A percentile compares a stretch with the other conserved stretches of the same genome.
Evolutionary conservation across 1,139 yeast species (phyloP).

Genomic region (Candida mesenterica): DNA sequence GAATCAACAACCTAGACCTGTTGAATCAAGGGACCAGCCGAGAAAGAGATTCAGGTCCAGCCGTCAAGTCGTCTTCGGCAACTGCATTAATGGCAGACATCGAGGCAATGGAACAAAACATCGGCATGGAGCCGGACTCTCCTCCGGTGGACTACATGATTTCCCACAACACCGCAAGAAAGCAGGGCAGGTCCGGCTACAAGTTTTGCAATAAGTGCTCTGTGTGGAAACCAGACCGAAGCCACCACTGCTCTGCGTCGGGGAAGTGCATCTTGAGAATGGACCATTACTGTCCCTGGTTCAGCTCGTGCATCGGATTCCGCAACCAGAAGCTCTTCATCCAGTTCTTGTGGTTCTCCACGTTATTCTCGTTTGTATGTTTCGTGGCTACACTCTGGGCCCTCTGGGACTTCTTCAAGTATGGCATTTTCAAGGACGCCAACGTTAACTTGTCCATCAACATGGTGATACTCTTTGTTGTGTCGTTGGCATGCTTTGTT

Average conservation of each 20-base stretch:
- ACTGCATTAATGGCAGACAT: slow-evolving; percentile 4
- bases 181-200: slow-evolving; percentile 24
- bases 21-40: slow-evolving; percentile 6
- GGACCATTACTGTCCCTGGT: slow-evolving; percentile 99
- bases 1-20: slow-evolving; percentile 11
- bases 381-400: slow-evolving; percentile 5
- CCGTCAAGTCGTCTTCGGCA: too few species aligned
- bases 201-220: slow-evolving; percentile 71
- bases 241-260: slow-evolving; percentile 84
- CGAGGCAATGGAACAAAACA: not conserved
- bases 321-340: slow-evolving; percentile 75
- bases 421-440: slow-evolving; percentile 34
- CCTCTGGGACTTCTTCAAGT: slow-evolving; percentile 46
- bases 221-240: slow-evolving; percentile 91
- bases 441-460: slow-evolving; percentile 52
- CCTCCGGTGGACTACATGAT: slow-evolving; percentile 34
- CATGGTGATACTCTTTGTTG: slow-evolving; percentile 56
- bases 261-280: slow-evolving; percentile 67
- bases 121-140: slow-evolving; percentile 16
- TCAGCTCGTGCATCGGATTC: slow-evolving; percentile 83
- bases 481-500: slow-evolving; percentile 62
- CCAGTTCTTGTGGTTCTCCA: slow-evolving; percentile 65
- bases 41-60: too few species aligned
- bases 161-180: slow-evolving; percentile 26
- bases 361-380: slow-evolving; percentile 35